Evolutionary conservation across 768 basidiomycete genomes (phyloP).

Genomic region (Leucocoprinus birnbaumii): DNA sequence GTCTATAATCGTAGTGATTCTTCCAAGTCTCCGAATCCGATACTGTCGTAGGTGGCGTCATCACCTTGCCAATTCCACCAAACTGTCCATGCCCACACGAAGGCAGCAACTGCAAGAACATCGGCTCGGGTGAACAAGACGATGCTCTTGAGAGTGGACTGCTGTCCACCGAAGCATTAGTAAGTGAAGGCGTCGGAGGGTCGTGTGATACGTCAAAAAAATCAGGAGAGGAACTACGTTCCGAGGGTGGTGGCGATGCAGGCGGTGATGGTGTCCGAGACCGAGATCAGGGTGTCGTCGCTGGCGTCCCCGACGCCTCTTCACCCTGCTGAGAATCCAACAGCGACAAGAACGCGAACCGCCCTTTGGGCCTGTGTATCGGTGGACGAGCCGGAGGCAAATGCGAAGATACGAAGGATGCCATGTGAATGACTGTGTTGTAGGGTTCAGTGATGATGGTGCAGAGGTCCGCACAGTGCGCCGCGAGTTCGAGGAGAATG

Average conservation of each 20-base stretch:
- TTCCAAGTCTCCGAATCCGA: too few species aligned
- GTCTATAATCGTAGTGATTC: neutral
- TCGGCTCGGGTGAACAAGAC: slow-evolving; percentile 27
- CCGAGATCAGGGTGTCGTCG: neutral
- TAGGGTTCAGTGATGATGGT: slow-evolving; percentile 5
- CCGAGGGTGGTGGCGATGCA: slow-evolving; percentile 11
- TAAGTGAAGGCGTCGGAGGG: slow-evolving; percentile 33
- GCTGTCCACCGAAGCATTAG: slow-evolving; percentile 34
- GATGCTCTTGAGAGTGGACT: slow-evolving; percentile 33
- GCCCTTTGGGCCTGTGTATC: slow-evolving; percentile 8
- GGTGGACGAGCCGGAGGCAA: slow-evolving; percentile 7
- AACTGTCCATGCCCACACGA: slow-evolving; percentile 6
- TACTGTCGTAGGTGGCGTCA: too few species aligned
- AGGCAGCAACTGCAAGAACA: slow-evolving; percentile 26
- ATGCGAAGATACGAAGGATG: slow-evolving; percentile 13
- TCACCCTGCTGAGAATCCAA: neutral
- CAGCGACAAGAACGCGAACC: slow-evolving; percentile 17
- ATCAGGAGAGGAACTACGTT: slow-evolving; percentile 10
- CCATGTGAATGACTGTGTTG: neutral
- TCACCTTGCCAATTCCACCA: neutral
- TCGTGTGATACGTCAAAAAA: slow-evolving; percentile 24
- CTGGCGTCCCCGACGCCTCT: neutral
- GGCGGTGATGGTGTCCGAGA: slow-evolving; percentile 7
- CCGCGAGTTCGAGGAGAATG: slow-evolving; percentile 9
- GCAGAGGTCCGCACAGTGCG: slow-evolving; percentile 11